Evolutionary conservation across 2,329 filamentous ascomycete species (phyloP).

Genomic region (Emmonsiellopsis sp.): DNA sequence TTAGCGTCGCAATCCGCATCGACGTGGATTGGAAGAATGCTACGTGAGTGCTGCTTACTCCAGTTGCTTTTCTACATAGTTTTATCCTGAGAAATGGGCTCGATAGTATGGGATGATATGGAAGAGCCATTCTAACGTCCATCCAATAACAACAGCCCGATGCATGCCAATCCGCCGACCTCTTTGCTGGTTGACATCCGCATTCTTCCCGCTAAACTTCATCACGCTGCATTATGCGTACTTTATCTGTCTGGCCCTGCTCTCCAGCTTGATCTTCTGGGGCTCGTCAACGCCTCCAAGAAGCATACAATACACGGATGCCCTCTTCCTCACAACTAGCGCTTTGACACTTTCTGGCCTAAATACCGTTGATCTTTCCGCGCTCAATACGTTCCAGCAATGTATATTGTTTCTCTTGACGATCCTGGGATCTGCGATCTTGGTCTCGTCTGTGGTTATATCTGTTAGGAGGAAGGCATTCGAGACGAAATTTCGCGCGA

Average conservation of each 20-base stretch:
- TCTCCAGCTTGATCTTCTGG: slow-evolving; percentile 53
- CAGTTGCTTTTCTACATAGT: no score
- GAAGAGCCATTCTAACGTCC: no score
- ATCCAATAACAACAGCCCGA: no score
- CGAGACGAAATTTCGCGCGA: slow-evolving; percentile 48
- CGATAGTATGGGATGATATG: no score
- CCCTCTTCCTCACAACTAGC: slow-evolving; percentile 57
- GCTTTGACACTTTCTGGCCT: slow-evolving; percentile 60
- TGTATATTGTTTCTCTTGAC: slow-evolving; percentile 55
- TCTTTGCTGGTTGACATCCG: neutral
- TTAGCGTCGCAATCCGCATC: no score
- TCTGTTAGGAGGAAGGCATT: slow-evolving; percentile 53
- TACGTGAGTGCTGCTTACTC: no score
- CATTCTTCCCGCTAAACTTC: slow-evolving; percentile 43
- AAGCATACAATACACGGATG: slow-evolving; percentile 52
- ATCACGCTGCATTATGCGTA: slow-evolving; percentile 59
- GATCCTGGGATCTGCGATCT: slow-evolving; percentile 56
- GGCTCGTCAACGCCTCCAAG: slow-evolving; percentile 40
- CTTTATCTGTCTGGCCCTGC: slow-evolving; percentile 48
- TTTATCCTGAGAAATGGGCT: no score
- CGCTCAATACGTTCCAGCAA: slow-evolving; percentile 60
- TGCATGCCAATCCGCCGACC: neutral
- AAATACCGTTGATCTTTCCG: slow-evolving; percentile 52
- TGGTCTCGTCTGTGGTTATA: slow-evolving; percentile 57
- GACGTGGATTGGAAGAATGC: no score